These are phyloP conservation scores for Cyclotella baltica DNA, from an alignment of 108 stramenopile species.

Conservation along the genomic window DNA sequence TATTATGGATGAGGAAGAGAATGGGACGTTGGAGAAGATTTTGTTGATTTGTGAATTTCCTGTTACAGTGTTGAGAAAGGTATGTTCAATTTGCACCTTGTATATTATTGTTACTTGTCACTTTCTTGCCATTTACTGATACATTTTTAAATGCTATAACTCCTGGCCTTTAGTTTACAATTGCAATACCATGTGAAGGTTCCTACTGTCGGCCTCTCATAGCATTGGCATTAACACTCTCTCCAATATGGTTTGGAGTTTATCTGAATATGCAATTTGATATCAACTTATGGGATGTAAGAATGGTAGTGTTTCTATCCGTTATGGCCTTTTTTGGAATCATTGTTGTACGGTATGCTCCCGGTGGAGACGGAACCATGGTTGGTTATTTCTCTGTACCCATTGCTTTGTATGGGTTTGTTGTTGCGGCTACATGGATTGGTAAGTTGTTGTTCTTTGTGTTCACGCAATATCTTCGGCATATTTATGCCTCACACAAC, in stretches of 20 bases:
- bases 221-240: constrained; percentile 48
- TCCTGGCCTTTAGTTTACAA: constrained; percentile 26
- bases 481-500: neutral
- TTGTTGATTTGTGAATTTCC: constrained; percentile 80
- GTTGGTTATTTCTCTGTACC: constrained; percentile 41
- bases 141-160: neutral
- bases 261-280: constrained; percentile 47
- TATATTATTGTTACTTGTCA: too few species aligned
- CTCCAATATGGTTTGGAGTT: constrained; percentile 55
- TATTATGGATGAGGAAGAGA: constrained; percentile 71
- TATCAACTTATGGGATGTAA: constrained; percentile 40
- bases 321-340: constrained; percentile 36
- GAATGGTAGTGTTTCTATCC: constrained; percentile 28
- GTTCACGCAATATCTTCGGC: neutral
- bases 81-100: constrained; percentile 21
- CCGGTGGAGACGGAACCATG: constrained; percentile 56
- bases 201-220: constrained; percentile 63
- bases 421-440: constrained; percentile 78
- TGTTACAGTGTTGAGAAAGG: constrained; percentile 78
- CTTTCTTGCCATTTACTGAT: neutral
- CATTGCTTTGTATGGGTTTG: constrained; percentile 62
- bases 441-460: constrained; percentile 6
- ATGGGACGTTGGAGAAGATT: constrained; percentile 60
- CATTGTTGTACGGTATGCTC: constrained; percentile 48
- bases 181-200: constrained; percentile 61